These are phyloP conservation scores for Parathielavia hyrcaniae DNA, from an alignment of 495 filamentous ascomycete genomes.

Conservation along the genomic window DNA sequence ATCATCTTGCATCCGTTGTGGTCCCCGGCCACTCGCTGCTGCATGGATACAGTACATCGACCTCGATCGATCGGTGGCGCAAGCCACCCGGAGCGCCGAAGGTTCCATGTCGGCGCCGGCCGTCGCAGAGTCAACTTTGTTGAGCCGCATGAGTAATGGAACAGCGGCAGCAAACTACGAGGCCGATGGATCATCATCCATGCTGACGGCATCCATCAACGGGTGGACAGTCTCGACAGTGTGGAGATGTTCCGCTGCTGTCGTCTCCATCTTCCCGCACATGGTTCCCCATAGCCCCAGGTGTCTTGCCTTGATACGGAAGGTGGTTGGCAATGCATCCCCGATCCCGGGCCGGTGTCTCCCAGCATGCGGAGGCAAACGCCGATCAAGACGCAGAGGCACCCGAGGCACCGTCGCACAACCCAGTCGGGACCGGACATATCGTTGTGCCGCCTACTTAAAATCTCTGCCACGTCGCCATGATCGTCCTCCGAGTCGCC, in stretches of 20 bases:
- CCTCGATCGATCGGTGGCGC: background rate
- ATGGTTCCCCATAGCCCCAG: background rate
- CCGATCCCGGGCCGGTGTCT: constrained; percentile 9
- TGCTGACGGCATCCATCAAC: too few relatives aligned
- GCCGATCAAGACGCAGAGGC: background rate
- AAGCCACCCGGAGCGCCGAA: constrained; percentile 2
- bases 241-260: background rate
- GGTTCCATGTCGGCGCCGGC: background rate
- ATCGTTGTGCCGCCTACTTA: background rate
- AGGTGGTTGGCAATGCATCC: constrained; percentile 7
- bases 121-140: background rate
- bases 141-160: too few relatives aligned
- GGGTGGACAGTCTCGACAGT: background rate
- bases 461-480: background rate
- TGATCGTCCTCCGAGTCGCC: background rate
- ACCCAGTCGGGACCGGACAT: background rate
- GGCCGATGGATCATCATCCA: background rate
- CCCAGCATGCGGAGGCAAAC: constrained; percentile 5
- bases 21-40: too few relatives aligned
- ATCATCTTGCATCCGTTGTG: background rate
- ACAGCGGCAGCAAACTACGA: background rate
- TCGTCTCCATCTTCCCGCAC: constrained; percentile 6
- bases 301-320: background rate
- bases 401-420: background rate
- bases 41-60: too few relatives aligned